Percentiles rank a stretch among this genome's conserved stretches.
Evolutionary conservation across 2,329 filamentous ascomycete genomes (phyloP).

Genomic region (Fusarium sublunatum): DNA sequence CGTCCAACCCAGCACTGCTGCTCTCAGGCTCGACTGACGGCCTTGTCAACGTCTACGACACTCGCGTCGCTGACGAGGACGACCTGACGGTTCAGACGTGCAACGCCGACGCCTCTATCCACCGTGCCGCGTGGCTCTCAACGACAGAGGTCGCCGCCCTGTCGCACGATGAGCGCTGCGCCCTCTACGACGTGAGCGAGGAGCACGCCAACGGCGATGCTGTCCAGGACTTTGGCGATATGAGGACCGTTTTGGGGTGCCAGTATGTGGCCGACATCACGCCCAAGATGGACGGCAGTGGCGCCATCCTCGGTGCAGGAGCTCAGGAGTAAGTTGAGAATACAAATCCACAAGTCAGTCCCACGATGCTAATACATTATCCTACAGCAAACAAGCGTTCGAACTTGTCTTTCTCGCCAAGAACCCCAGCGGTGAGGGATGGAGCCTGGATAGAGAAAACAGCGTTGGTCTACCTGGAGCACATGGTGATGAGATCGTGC

Average conservation of each 20-base stretch:
- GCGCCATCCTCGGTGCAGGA: conserved; percentile 73
- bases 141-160: conserved; percentile 74
- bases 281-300: conserved; percentile 67
- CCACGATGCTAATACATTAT: neutral
- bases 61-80: conserved; percentile 76
- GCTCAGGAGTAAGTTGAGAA: conserved; percentile 70
- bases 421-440: conserved; percentile 54
- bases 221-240: conserved; percentile 72
- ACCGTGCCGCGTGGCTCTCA: conserved; percentile 77
- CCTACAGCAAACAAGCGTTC: conserved; percentile 64
- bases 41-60: conserved; percentile 81
- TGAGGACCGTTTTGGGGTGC: conserved; percentile 72
- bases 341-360: conserved; percentile 43
- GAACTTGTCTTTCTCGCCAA: conserved; percentile 70
- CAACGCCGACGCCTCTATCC: conserved; percentile 80
- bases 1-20: conserved; percentile 68
- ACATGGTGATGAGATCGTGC: conserved; percentile 72
- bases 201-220: conserved; percentile 69
- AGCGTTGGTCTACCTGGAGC: conserved; percentile 70
- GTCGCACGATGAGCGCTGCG: conserved; percentile 82
- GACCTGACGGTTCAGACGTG: conserved; percentile 82
- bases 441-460: conserved; percentile 66
- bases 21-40: conserved; percentile 84
- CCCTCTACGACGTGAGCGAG: conserved; percentile 76
- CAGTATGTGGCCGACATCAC: conserved; percentile 79